phyloP scores from a whole-genome alignment of 2,329 filamentous ascomycete genomes.

The Neonectria sp. region DNA sequence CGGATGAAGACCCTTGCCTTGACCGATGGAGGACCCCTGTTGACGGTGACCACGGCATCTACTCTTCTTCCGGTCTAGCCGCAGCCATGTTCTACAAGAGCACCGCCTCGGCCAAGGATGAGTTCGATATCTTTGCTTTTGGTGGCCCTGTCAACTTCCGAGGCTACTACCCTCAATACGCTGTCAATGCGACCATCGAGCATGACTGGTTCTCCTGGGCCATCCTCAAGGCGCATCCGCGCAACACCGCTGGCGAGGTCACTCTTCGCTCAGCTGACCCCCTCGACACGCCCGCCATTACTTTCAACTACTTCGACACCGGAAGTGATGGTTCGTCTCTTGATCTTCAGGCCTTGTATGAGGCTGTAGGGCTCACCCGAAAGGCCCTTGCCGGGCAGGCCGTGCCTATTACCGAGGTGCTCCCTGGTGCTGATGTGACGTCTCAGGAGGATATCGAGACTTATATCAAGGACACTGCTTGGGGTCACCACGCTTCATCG shows the following conservation, averaged over 20 bases:
- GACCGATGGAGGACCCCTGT: conserved; percentile 51
- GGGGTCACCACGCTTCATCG: conserved; percentile 53
- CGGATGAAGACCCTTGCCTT: conserved; percentile 55
- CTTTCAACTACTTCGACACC: conserved; percentile 73
- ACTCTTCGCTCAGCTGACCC: conserved; percentile 73
- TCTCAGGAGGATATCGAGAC: conserved; percentile 35
- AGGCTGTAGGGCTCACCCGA: conserved; percentile 69
- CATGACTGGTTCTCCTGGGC: conserved; percentile 59
- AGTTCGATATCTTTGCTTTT: conserved; percentile 68
- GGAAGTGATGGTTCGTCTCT: conserved; percentile 63
- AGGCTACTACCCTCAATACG: conserved; percentile 71
- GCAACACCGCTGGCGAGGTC: conserved; percentile 75
- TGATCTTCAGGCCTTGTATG: conserved; percentile 68
- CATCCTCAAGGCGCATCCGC: conserved; percentile 73
- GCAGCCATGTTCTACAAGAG: conserved; percentile 60
- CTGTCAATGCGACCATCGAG: conserved; percentile 60
- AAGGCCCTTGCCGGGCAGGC: conserved; percentile 52
- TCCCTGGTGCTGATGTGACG: conserved; percentile 34
- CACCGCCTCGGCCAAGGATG: conserved; percentile 53
- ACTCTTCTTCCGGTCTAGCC: conserved; percentile 66
- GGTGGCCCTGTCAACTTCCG: conserved; percentile 69
- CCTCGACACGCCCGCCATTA: conserved; percentile 73
- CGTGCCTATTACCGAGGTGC: conserved; percentile 41
- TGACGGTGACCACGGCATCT: conserved; percentile 49
- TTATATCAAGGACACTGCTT: conserved; percentile 51